Percentiles rank a stretch among this genome's conserved stretches.
Conservation (phyloP, 768 basidiomycete genomes). For the Cyathus striatus region DNA sequence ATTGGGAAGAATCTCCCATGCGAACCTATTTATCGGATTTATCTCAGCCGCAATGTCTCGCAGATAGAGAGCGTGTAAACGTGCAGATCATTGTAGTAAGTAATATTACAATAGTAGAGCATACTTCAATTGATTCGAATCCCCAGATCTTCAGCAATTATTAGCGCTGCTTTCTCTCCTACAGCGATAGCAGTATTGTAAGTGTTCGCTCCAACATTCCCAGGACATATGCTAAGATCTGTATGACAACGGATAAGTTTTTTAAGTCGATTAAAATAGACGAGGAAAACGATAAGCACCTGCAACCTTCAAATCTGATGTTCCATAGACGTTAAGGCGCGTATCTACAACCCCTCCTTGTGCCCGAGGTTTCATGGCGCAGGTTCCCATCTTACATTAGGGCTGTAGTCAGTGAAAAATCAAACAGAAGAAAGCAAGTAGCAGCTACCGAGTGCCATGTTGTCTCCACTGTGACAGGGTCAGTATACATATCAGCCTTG, state of each 20-base stretch:
- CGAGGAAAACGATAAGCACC: not conserved
- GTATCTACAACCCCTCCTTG: not conserved
- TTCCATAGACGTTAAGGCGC: not conserved
- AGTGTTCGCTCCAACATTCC: conserved; percentile 26
- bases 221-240: too few species aligned
- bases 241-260: too few species aligned
- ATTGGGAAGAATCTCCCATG: too few species aligned
- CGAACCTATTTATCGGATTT: too few species aligned
- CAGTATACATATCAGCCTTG: too few species aligned
- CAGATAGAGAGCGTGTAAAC: too few species aligned
- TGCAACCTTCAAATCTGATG: not conserved
- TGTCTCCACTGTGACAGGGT: not conserved
- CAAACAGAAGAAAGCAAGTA: too few species aligned
- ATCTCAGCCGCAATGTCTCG: too few species aligned
- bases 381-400: conserved; percentile 1
- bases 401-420: too few species aligned
- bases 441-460: not conserved
- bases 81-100: too few species aligned
- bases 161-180: conserved; percentile 39
- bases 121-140: too few species aligned
- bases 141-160: conserved; percentile 20
- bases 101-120: too few species aligned
- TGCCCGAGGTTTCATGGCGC: not conserved
- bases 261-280: not conserved
- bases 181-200: conserved; percentile 15